phyloP scores from a whole-genome alignment of 495 filamentous ascomycete species.

The Talaromyces thailandensis region DNA sequence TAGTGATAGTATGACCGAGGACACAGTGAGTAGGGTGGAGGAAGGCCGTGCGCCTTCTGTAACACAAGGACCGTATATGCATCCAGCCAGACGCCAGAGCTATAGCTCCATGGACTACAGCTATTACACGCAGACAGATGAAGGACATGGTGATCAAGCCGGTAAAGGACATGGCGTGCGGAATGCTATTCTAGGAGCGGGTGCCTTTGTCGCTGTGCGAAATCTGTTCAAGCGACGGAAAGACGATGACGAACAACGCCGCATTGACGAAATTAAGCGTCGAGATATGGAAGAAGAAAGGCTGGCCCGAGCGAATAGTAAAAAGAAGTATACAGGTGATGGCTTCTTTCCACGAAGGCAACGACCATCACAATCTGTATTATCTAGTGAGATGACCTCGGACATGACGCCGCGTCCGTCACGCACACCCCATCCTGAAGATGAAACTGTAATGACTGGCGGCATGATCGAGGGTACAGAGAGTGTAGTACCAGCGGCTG shows the following conservation, averaged over 20 bases:
- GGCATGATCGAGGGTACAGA: conserved; percentile 19
- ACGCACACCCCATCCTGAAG: conserved; percentile 22
- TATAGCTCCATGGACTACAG: conserved; percentile 23
- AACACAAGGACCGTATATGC: conserved; percentile 27
- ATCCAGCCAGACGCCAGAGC: conserved; percentile 29
- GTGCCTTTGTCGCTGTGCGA: conserved; percentile 53
- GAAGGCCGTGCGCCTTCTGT: conserved; percentile 31
- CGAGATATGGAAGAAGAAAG: conserved; percentile 54
- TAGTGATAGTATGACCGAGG: conserved; percentile 34
- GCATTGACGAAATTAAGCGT: conserved; percentile 50
- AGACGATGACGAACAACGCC: conserved; percentile 53
- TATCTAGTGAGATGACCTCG: conserved; percentile 34
- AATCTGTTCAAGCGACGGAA: conserved; percentile 55
- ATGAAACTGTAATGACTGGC: conserved; percentile 26
- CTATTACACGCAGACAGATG: conserved; percentile 34
- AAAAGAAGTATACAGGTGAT: conserved; percentile 47
- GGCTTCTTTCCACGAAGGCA: conserved; percentile 49
- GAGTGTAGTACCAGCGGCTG: conserved; percentile 36
- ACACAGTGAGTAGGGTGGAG: conserved; percentile 32
- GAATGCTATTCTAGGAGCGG: conserved; percentile 60
- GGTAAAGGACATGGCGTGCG: conserved; percentile 41
- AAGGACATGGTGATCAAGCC: conserved; percentile 31
- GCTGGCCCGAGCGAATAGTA: conserved; percentile 43
- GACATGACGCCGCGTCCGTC: conserved; percentile 28
- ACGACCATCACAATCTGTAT: conserved; percentile 37